Percentiles rank a stretch among this genome's conserved stretches.
These are phyloP conservation scores for Pulveroboletus sp. DNA, from an alignment of 768 basidiomycete genomes.

Conservation along the genomic window DNA sequence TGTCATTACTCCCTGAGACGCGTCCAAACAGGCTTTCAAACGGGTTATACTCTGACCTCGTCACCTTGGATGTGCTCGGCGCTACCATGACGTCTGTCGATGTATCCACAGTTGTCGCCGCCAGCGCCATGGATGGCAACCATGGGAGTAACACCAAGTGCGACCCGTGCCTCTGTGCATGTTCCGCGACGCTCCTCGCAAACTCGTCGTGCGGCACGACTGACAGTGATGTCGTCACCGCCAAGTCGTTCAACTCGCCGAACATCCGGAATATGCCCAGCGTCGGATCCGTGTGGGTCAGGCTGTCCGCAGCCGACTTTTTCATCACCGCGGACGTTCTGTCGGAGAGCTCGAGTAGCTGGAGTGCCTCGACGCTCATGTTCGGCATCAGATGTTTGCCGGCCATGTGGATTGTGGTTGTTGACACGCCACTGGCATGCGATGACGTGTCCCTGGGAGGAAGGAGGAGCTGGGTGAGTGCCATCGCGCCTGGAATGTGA, in stretches of 20 bases:
- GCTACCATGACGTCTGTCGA: background rate
- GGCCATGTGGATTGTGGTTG: constrained; percentile 1
- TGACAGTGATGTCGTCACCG: constrained; percentile 60
- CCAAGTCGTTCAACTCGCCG: constrained; percentile 65
- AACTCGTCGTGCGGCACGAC: constrained; percentile 80
- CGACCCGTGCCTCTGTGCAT: constrained; percentile 54
- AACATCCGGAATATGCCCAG: constrained; percentile 76
- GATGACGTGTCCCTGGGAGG: constrained; percentile 22
- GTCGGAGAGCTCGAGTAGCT: constrained; percentile 80
- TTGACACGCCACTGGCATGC: constrained; percentile 8
- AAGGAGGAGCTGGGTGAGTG: constrained; percentile 80
- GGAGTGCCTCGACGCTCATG: constrained; percentile 70
- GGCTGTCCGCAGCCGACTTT: constrained; percentile 59
- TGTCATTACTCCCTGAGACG: constrained; percentile 27
- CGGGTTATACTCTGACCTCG: constrained; percentile 46
- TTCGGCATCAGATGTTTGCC: constrained; percentile 16
- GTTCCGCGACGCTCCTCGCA: constrained; percentile 63
- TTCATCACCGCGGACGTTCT: constrained; percentile 65
- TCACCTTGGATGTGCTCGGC: constrained; percentile 9
- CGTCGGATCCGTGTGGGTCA: constrained; percentile 70
- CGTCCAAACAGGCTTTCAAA: constrained; percentile 66
- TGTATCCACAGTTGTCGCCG: background rate
- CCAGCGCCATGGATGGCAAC: constrained; percentile 43
- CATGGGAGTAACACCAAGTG: constrained; percentile 86
- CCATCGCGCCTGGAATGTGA: constrained; percentile 87